A percentile compares a stretch with the other conserved stretches of the same genome.
Conservation (phyloP, 345 rosid genomes). For the Erodium maritimum region DNA sequence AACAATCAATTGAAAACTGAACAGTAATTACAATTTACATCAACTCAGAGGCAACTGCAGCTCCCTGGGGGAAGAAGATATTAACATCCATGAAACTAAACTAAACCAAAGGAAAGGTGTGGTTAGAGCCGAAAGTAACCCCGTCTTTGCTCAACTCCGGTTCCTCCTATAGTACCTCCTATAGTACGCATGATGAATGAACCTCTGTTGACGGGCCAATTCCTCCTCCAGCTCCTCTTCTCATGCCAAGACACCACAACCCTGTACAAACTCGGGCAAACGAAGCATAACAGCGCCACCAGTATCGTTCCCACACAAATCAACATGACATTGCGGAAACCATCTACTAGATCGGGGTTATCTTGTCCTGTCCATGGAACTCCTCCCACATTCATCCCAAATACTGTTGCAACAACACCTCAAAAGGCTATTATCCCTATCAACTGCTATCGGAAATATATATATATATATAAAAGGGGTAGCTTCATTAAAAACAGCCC, state of each 20-base stretch:
- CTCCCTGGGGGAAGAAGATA: no score
- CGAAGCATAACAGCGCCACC: slow-evolving; percentile 51
- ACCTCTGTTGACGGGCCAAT: slow-evolving; percentile 64
- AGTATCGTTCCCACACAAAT: slow-evolving; percentile 48
- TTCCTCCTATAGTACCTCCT: no score
- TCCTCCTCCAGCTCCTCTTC: slow-evolving; percentile 35
- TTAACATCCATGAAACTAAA: no score
- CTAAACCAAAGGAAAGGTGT: no score
- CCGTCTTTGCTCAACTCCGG: slow-evolving; percentile 34
- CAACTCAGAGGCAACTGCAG: no score
- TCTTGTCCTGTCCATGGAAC: slow-evolving; percentile 94
- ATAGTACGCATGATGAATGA: slow-evolving; percentile 46
- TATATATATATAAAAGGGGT: no score
- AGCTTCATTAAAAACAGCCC: no score
- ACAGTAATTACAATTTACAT: no score
- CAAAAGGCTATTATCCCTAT: no score
- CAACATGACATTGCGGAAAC: slow-evolving; percentile 82
- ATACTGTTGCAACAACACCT: slow-evolving; percentile 37
- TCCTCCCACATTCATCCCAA: slow-evolving; percentile 99
- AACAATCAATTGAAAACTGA: no score
- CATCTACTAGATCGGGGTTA: slow-evolving; percentile 44
- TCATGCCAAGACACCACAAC: slow-evolving; percentile 41
- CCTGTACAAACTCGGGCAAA: slow-evolving; percentile 49
- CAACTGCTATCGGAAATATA: no score
- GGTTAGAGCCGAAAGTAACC: slow-evolving; percentile 68